Evolutionary conservation across 2,329 filamentous ascomycete species (phyloP), one percentile per base, ranked within the genome.

Genomic region (Ophiostoma ips): DNA sequence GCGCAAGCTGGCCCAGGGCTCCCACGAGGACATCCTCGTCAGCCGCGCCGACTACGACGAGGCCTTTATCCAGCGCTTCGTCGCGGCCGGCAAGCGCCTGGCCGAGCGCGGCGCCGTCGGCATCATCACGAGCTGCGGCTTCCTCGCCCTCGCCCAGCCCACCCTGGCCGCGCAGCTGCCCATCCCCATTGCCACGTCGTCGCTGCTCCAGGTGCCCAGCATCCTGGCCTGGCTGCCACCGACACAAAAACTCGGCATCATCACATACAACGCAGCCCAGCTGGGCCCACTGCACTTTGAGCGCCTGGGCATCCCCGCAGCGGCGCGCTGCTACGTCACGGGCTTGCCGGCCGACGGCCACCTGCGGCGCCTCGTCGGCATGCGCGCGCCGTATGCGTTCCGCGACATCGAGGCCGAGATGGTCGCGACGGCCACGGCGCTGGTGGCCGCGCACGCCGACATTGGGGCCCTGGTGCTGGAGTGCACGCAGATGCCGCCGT

Each of bases 141-240:
- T 41, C 19, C 38, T 41, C 10, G 38, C 38, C 7, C 21, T 41
- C 7, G 38, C 38, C 19, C 38, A 41, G 12, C 38, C 38, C 24
- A 51, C 45, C 3, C 28, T 48, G 8, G 45, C 45, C 30, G 34
- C 19, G 16, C 30, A 24, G 28, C 37, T 51, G 12, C 45, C 50
- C 16, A 51, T 51, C 12, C 50, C 50, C 16, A 45, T 51, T 24
- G 50, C 45, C 28, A 51, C 50, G 8, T 51, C 45, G 11, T 51
- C 50, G 12, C 37, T 51, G 9, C 44, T 51, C 15, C 50, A 51
- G 37, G 43, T 51, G 13, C 38, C 38, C 38, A 41, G 38, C 7
- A 41, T 41, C n/a, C 21, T 41, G 3, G 12, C 38, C 21, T 41
- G 44, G 44, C 31, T 51, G 9, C n/a, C 50, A 9, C 50, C 44